Evolutionary conservation across 306 rosid genomes (phyloP), one percentile per base, ranked within the genome.

Genomic region (Prunus mume): DNA sequence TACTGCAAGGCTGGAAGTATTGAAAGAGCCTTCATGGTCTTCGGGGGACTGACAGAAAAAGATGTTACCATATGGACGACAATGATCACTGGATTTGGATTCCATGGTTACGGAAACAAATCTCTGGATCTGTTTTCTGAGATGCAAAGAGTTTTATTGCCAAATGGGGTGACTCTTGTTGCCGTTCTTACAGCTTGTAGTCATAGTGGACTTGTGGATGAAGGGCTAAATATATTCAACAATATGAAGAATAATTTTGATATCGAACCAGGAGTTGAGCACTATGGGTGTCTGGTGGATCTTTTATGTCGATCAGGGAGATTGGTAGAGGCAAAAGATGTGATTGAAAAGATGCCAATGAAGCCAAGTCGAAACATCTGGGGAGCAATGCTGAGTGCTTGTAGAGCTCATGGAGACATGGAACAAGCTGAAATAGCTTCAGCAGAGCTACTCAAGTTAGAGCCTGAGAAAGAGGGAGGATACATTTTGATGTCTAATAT

Each of bases 211-310:
- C 84, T 83, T 30, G 85, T 89, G 68, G 81, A 89, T 49, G 83
- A 86, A 84, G 90, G 90, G 61, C 76, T 85, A 20, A 38, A 72
- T 54, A 18, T 83, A 73, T 85, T 89, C 69, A 47, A 75, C 25
- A 74, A 61, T 50, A 86, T 84, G 93, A 82, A 80, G 81, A 71
- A 71, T 38, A 34, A 12, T 27, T 80, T 76, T 69, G 72, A 62
- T 30, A 83, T 85, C 14, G 83, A 83, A 56, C 93, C 90, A 5
- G 76, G 83, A 54, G 64, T 85, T 6, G 86, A 86, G 78, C 90
- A 89, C 61, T 86, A 78, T 54, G 93, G 91, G 22, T 86, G 93
- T 79, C 58, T 89, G 71, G 86, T 89, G 38, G 93, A 86, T 79
- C 85, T 86, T 17, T 74, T 86, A 10, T 85, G 86, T 34, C 71